phyloP scores from a whole-genome alignment of 805 yeast species.

The Candida nemodendra region DNA sequence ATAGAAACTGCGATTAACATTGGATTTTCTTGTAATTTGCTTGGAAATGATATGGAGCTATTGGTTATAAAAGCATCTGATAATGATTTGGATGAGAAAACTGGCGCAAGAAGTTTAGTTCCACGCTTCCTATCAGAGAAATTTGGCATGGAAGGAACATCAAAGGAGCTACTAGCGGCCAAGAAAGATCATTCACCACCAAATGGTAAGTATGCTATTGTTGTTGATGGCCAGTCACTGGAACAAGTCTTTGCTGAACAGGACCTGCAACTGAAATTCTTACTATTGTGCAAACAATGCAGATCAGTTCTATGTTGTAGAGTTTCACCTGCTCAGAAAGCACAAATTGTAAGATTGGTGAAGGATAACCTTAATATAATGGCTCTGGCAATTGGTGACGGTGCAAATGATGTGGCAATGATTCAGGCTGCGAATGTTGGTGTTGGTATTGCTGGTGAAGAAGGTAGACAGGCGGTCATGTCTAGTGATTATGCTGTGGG shows the following conservation, averaged over 20 bases:
- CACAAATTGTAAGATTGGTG: conserved; percentile 67
- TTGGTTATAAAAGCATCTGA: conserved; percentile 50
- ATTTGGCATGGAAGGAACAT: conserved; percentile 44
- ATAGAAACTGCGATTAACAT: conserved; percentile 83
- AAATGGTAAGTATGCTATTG: conserved; percentile 51
- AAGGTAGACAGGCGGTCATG: conserved; percentile 87
- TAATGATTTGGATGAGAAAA: conserved; percentile 26
- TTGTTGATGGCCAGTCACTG: conserved; percentile 71
- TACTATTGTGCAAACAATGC: conserved; percentile 72
- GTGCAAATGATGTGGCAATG: conserved; percentile 87
- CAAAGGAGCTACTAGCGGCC: conserved; percentile 48
- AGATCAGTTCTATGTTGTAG: conserved; percentile 79
- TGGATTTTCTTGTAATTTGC: conserved; percentile 74
- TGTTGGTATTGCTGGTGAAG: conserved; percentile 85
- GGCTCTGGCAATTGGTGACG: conserved; percentile 83
- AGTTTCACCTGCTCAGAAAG: conserved; percentile 83
- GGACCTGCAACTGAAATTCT: conserved; percentile 49
- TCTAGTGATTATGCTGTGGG: conserved; percentile 82
- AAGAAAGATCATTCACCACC: conserved; percentile 66
- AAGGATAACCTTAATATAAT: conserved; percentile 64
- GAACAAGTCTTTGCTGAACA: conserved; percentile 41
- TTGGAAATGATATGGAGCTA: conserved; percentile 66
- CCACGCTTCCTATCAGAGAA: conserved; percentile 46
- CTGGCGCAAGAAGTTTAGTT: conserved; percentile 31
- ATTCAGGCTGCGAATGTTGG: conserved; percentile 85